Percentiles rank a stretch among this genome's conserved stretches.
These are phyloP conservation scores for Aegilops sharonensis DNA, from an alignment of 176 grass and related monocot genomes.

Conservation along the genomic window DNA sequence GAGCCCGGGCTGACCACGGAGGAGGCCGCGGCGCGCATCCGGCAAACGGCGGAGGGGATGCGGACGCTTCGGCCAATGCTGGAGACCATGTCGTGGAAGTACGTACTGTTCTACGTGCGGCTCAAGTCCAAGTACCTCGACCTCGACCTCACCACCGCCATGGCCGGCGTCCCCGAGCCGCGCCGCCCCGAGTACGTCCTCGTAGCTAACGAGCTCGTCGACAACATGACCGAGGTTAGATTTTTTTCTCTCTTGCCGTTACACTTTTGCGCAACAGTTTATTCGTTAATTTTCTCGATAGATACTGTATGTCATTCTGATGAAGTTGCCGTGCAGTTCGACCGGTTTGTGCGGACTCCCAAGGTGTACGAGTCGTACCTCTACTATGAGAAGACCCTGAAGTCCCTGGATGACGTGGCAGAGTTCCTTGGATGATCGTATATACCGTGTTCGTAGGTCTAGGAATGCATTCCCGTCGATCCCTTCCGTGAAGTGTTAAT, in stretches of 20 bases:
- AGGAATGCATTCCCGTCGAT: background rate
- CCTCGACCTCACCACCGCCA: conserved; percentile 77
- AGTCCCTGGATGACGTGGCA: conserved; percentile 77
- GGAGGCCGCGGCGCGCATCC: conserved; percentile 78
- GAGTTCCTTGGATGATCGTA: conserved; percentile 53
- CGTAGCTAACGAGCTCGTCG: conserved; percentile 82
- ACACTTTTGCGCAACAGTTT: background rate
- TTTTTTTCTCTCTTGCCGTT: background rate
- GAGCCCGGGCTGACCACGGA: conserved; percentile 58
- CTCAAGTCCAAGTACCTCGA: conserved; percentile 86
- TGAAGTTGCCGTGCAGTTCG: conserved; percentile 46
- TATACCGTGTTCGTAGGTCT: background rate
- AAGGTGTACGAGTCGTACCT: conserved; percentile 94
- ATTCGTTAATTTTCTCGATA: background rate
- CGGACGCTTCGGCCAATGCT: conserved; percentile 80
- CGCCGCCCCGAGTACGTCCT: conserved; percentile 67
- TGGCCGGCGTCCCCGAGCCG: conserved; percentile 51
- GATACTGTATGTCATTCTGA: background rate
- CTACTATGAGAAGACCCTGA: conserved; percentile 89
- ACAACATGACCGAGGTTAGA: conserved; percentile 73
- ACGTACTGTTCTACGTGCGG: conserved; percentile 83
- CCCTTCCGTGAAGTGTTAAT: background rate
- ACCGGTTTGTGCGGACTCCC: conserved; percentile 64
- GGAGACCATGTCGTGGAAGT: conserved; percentile 94
- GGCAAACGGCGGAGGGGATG: conserved; percentile 88